phyloP scores from a whole-genome alignment of 139 green algal genomes.

The Micromonas pusilla region DNA sequence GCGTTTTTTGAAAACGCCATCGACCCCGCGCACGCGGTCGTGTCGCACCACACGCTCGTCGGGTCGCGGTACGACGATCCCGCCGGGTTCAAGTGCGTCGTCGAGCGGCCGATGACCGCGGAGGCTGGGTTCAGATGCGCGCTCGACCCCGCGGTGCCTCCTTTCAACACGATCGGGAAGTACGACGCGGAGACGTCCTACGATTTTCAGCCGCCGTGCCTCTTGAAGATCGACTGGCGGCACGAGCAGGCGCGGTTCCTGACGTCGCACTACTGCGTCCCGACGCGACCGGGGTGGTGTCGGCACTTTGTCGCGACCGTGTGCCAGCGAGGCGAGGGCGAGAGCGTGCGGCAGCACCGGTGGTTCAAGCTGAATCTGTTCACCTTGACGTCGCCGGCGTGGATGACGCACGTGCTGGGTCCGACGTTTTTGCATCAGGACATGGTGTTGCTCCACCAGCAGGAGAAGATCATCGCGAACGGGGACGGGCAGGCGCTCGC shows the following conservation, averaged over 20 bases:
- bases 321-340: background rate
- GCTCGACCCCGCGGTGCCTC: conserved; percentile 24
- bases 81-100: conserved; percentile 21
- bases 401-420: conserved; percentile 33
- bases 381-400: conserved; percentile 22
- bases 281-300: conserved; percentile 21
- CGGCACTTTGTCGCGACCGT: conserved; percentile 27
- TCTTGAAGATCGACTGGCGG: conserved; percentile 22
- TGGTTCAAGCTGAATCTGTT: conserved; percentile 32
- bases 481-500: background rate
- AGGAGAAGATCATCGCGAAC: conserved; percentile 36
- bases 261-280: conserved; percentile 22
- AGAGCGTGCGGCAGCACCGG: background rate
- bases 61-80: conserved; percentile 27
- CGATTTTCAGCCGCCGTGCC: conserved; percentile 17
- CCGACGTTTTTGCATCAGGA: conserved; percentile 40
- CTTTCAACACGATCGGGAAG: conserved; percentile 23
- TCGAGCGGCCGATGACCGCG: conserved; percentile 1
- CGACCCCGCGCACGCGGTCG: conserved; percentile 36
- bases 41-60: conserved; percentile 32
- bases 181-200: conserved; percentile 17
- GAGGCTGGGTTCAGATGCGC: conserved; percentile 22
- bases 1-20: conserved; percentile 47
- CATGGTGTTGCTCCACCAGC: conserved; percentile 43
- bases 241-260: conserved; percentile 16